These are phyloP conservation scores for Rhizopus microsporus DNA, from an alignment of 371 early-diverging fungal genomes.

Conservation along the genomic window DNA sequence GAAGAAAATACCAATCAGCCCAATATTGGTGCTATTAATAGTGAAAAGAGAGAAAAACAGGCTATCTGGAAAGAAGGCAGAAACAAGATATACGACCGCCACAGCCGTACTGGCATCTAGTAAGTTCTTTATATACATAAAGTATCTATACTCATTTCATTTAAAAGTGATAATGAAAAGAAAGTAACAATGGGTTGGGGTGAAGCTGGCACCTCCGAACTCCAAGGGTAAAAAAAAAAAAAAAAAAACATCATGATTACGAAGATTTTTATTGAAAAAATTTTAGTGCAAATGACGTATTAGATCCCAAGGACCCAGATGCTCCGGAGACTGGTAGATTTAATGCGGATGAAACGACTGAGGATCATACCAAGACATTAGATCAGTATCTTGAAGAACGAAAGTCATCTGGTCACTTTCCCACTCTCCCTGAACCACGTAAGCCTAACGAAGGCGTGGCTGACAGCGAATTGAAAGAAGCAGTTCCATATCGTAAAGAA, in stretches of 20 bases:
- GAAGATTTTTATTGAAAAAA: constrained; percentile 6
- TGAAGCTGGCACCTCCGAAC: constrained; percentile 41
- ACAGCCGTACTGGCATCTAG: constrained; percentile 67
- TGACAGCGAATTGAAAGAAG: constrained; percentile 74
- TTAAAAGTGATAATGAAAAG: constrained; percentile 71
- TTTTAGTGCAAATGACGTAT: constrained; percentile 37
- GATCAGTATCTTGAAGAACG: constrained; percentile 73
- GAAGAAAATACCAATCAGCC: constrained; percentile 12
- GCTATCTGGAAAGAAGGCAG: constrained; percentile 9
- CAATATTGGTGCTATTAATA: not conserved
- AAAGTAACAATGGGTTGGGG: constrained; percentile 84
- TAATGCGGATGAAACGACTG: constrained; percentile 53
- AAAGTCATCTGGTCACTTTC: constrained; percentile 25
- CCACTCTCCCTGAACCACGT: constrained; percentile 41
- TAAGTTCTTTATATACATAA: constrained; percentile 23
- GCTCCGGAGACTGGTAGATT: constrained; percentile 37
- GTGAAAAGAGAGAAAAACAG: not conserved
- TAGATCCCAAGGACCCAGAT: constrained; percentile 41
- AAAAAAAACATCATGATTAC: constrained; percentile 7
- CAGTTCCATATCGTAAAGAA: constrained; percentile 66
- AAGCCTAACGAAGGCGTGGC: constrained; percentile 80
- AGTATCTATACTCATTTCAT: not conserved
- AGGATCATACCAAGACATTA: constrained; percentile 73
- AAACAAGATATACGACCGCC: constrained; percentile 74
- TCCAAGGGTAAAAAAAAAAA: constrained; percentile 33